phyloP scores from a whole-genome alignment of 1,284 basidiomycete genomes.

The Sanghuangporus weigelae region DNA sequence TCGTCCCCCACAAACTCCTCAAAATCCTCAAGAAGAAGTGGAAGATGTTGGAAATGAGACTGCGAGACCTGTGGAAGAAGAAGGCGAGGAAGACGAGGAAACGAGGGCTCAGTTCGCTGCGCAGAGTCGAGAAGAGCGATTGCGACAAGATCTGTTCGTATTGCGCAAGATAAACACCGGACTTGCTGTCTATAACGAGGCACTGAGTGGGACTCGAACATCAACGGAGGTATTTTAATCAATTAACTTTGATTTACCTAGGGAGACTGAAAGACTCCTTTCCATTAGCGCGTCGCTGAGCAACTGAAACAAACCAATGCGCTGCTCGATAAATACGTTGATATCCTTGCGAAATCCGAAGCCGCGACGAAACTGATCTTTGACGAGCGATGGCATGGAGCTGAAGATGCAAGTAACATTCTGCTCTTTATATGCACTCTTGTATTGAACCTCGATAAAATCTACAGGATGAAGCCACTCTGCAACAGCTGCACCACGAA shows the following conservation, averaged over 20 bases:
- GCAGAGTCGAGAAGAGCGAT: conserved; percentile 61
- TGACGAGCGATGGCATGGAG: conserved; percentile 70
- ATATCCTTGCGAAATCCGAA: conserved; percentile 65
- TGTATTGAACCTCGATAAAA: neutral
- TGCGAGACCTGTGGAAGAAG: neutral
- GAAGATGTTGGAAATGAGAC: conserved; percentile 18
- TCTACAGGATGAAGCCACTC: conserved; percentile 52
- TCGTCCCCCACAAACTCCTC: neutral
- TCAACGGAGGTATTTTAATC: conserved; percentile 53
- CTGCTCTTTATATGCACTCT: neutral
- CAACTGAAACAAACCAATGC: conserved; percentile 67
- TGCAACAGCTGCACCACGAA: conserved; percentile 46
- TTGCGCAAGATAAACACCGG: conserved; percentile 65
- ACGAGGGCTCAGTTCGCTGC: conserved; percentile 25
- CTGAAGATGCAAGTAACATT: conserved; percentile 48
- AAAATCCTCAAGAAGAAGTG: neutral
- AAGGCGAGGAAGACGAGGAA: conserved; percentile 21
- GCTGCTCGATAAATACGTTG: conserved; percentile 66
- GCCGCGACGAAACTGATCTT: conserved; percentile 59
- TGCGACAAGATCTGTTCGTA: conserved; percentile 65
- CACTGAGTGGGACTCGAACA: conserved; percentile 52
- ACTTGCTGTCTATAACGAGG: conserved; percentile 61
- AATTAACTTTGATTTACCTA: neutral
- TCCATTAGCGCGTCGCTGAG: conserved; percentile 48
- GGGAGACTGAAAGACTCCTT: neutral